Evolutionary conservation across 1,139 yeast genomes (phyloP).

Genomic region (Debaryomyces sp.): DNA sequence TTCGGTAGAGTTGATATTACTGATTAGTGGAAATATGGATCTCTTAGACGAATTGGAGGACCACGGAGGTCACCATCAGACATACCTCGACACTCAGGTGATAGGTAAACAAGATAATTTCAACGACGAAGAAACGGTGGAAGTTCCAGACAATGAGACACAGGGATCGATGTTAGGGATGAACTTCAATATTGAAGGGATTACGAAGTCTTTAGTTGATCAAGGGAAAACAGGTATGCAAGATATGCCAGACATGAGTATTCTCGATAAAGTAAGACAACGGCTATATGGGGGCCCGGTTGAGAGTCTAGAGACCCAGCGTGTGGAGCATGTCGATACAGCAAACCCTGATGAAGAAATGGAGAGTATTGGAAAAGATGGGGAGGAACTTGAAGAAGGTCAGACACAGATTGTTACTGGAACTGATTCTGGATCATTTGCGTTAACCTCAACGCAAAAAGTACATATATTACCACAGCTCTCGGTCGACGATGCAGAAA

Average conservation of each 20-base stretch:
- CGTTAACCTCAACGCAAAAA: background rate
- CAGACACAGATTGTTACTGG: background rate
- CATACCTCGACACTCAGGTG: constrained; percentile 12
- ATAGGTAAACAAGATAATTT: constrained; percentile 1
- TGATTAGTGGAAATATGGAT: constrained; percentile 18
- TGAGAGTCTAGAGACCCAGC: background rate
- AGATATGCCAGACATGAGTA: constrained; percentile 8
- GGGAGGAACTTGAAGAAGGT: background rate
- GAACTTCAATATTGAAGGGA: constrained; percentile 17
- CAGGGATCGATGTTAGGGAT: constrained; percentile 12
- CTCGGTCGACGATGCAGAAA: constrained; percentile 15
- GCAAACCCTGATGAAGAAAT: background rate
- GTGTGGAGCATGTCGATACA: background rate
- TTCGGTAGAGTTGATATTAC: background rate
- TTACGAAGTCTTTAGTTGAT: constrained; percentile 13
- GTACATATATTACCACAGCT: constrained; percentile 15
- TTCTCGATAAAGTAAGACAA: constrained; percentile 13
- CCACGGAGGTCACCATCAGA: constrained; percentile 4
- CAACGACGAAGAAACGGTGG: constrained; percentile 12
- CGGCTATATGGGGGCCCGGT: constrained; percentile 10
- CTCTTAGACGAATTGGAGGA: constrained; percentile 25
- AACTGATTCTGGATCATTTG: background rate
- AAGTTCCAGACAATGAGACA: constrained; percentile 3
- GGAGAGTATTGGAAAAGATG: background rate
- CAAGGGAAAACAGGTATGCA: constrained; percentile 7